Evolutionary conservation across 2,329 filamentous ascomycete genomes (phyloP), one percentile per base, ranked within the genome.

Genomic region (Xylariomycetidae sp.): DNA sequence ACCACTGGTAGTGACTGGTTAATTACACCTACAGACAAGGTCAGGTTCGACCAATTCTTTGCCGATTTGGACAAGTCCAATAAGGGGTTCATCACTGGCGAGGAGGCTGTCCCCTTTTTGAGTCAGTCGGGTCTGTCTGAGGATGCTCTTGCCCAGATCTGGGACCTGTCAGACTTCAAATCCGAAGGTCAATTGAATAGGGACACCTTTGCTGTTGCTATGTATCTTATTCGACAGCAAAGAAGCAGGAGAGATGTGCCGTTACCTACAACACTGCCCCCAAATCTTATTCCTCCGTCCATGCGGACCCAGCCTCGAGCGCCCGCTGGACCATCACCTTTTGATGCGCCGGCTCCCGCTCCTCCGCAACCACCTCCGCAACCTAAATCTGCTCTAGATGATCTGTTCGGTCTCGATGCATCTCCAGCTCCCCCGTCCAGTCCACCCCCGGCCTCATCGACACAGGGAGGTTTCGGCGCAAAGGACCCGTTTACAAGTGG

Each of bases 141-240:
- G 56, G 90, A 96, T 51, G 79, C 78, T 8, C 69, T 98, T 33
- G 92, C 92, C 18, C 86, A 94, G 50, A 94, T 98, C 44, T 98
- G 92, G 92, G 92, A 98, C 58, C 76, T 98, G 18, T 84, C 92
- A 11, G 92, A 98, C 61, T 88, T 96, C 61, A 88, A 87, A 53
- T 92, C 88, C 6, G 85, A 89, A 48, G 92, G 92, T 9, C 82
- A 84, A 37, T 68, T 98, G 36, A 88, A 75, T 29, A 80, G 78
- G 49, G 92, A 98, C 47, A 89, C 95, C 50, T 98, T 98, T 56
- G 88, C 92, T 0, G 88, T 98, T 29, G 90, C 92, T 33, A 96
- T 98, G 89, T 94, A 94, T 56, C 71, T 98, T 31, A 96, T 98
- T 50, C 79, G 89, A 41, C 86, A 94, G 57, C 89, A 96, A 58